Evolutionary conservation across 495 filamentous ascomycete species (phyloP), one percentile per base, ranked within the genome.

Genomic region (Talaromyces thailandensis): DNA sequence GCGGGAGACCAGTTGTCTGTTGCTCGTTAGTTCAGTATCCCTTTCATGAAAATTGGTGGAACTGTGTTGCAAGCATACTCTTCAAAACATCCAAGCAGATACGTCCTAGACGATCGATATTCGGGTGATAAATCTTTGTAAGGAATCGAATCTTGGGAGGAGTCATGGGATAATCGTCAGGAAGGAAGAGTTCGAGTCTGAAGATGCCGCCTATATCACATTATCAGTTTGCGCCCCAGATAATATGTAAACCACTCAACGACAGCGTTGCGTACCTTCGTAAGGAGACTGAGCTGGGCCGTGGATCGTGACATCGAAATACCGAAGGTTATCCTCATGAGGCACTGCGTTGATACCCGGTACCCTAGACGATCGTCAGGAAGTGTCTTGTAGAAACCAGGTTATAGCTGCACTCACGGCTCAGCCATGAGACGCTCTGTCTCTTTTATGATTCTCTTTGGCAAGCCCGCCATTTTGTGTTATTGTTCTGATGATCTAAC

Each of bases 101-200:
- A 28, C 94, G 88, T 53, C 94, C 94, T 0, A 98, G 84, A 75
- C 94, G 93, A 71, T 99, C 94, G 64, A 99, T 97, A 73, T 99
- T 99, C 11, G 94, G 94, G 69, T 99, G 94, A 73, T 96, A 99
- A 73, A 99, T 99, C 76, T 96, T 96, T 65, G 94, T 99, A 21
- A 99, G 77, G 76, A 99, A 99, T 43, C 94, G 89, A 65, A 99
- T 96, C 79, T 97, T 96, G 12, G 94, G 94, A 28, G 94, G 94
- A 35, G 91, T 95, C 94, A 99, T 99, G 9, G 94, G 94, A 70
- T 99, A 99, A 76, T 99, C 94, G 69, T 99, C 94, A 35, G 94
- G 95, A n/a, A 99, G 82, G 77, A 99, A 99, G 7, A 99, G 84
- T 75, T 99, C 94, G 62, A 97, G 91, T 71, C 93, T 92, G 82